Evolutionary conservation across 2,329 filamentous ascomycete genomes (phyloP).

Genomic region (Orbilia oligospora): DNA sequence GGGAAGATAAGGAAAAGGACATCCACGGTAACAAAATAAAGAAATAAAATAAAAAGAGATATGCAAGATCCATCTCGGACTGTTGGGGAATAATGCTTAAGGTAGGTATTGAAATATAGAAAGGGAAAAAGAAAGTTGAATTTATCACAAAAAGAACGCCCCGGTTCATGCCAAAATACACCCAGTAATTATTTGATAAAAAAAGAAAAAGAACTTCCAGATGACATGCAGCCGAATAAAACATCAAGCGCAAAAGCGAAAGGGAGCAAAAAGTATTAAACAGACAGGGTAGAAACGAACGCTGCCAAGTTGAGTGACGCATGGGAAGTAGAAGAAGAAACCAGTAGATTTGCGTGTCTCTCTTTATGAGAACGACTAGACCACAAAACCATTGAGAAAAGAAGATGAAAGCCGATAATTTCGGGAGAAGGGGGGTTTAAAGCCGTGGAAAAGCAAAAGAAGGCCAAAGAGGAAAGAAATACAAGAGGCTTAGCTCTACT

Average conservation of each 20-base stretch:
- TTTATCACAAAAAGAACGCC: constrained; percentile 47
- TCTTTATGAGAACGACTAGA: constrained; percentile 13
- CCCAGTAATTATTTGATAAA: constrained; percentile 42
- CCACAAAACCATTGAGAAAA: background rate
- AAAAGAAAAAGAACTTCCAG: constrained; percentile 39
- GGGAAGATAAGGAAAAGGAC: background rate
- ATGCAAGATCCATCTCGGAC: constrained; percentile 13
- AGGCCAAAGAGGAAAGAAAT: constrained; percentile 18
- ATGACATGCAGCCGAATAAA: constrained; percentile 40
- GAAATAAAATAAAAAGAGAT: too few species aligned
- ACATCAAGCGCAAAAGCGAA: constrained; percentile 26
- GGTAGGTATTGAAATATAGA: background rate
- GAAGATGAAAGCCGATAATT: background rate
- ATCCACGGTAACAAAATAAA: constrained; percentile 15
- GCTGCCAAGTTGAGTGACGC: constrained; percentile 59
- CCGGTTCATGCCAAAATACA: constrained; percentile 59
- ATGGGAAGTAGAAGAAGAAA: constrained; percentile 23
- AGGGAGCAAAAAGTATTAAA: constrained; percentile 8
- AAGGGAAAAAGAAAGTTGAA: constrained; percentile 41
- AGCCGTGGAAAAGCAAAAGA: background rate
- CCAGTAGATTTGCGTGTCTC: constrained; percentile 37
- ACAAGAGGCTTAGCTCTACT: constrained; percentile 22
- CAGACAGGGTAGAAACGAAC: constrained; percentile 29
- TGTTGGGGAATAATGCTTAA: constrained; percentile 21
- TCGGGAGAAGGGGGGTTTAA: background rate